Evolutionary conservation across 768 basidiomycete genomes (phyloP).

Genomic region (Leccinum disarticulatum): DNA sequence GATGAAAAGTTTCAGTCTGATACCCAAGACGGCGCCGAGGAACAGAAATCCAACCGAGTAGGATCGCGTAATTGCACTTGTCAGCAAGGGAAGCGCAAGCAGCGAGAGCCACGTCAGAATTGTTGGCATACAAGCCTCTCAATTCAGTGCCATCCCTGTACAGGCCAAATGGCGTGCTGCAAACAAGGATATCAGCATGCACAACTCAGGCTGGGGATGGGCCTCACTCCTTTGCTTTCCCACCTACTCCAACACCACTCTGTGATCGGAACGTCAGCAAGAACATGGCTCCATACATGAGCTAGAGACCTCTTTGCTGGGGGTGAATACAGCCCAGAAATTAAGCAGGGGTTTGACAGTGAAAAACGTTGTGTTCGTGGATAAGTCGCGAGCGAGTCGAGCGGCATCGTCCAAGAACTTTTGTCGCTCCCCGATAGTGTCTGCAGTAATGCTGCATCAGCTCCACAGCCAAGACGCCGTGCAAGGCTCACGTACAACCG

Average conservation of each 20-base stretch:
- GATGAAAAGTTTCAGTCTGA: conserved; percentile 5
- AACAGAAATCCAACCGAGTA: conserved; percentile 52
- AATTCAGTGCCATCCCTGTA: conserved; percentile 80
- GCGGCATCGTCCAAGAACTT: conserved; percentile 68
- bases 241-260: conserved; percentile 73
- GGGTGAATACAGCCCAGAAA: conserved; percentile 78
- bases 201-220: not conserved
- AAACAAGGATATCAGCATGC: conserved; percentile 6
- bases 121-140: conserved; percentile 67
- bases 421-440: conserved; percentile 50
- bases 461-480: not conserved
- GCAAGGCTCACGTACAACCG: conserved; percentile 54
- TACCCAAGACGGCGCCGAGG: not conserved
- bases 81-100: conserved; percentile 64
- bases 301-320: conserved; percentile 63
- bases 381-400: conserved; percentile 66
- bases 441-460: conserved; percentile 34
- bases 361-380: conserved; percentile 72
- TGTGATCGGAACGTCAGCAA: conserved; percentile 14
- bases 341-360: conserved; percentile 75
- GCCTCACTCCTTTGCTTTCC: conserved; percentile 65
- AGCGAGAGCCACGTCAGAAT: conserved; percentile 64
- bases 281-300: conserved; percentile 21
- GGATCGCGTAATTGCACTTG: conserved; percentile 73
- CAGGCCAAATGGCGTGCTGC: conserved; percentile 71